Conservation (phyloP, 352 stramenopile genomes). For the Globisporangium nagaii region DNA sequence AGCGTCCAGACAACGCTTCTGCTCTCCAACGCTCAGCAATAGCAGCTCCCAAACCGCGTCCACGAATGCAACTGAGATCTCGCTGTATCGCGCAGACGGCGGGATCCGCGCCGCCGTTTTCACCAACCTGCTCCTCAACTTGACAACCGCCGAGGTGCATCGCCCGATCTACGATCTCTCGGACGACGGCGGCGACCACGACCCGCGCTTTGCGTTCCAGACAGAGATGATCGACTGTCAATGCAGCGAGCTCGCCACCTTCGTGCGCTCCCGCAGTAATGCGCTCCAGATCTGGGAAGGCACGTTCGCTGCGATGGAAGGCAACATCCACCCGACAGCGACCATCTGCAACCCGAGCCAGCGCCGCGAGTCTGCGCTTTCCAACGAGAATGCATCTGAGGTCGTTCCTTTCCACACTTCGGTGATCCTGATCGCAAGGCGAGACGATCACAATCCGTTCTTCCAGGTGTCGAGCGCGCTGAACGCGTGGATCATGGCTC, state of each 20-base stretch:
- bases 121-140: conserved; percentile 43
- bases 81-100: conserved; percentile 20
- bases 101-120: conserved; percentile 29
- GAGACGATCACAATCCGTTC: conserved; percentile 26
- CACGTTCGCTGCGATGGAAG: background rate
- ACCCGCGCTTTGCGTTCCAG: conserved; percentile 23
- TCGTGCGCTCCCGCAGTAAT: background rate
- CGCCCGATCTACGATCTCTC: conserved; percentile 20
- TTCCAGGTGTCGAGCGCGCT: conserved; percentile 17
- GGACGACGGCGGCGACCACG: conserved; percentile 26
- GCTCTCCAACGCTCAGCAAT: too few species aligned
- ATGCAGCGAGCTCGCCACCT: conserved; percentile 8
- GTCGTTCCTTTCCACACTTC: conserved; percentile 6
- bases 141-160: conserved; percentile 20
- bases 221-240: conserved; percentile 13
- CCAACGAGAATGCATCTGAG: background rate
- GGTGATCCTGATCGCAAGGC: conserved; percentile 16
- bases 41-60: too few species aligned
- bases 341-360: background rate
- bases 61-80: conserved; percentile 23
- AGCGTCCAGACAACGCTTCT: conserved; percentile 16
- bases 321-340: too few species aligned
- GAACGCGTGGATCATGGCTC: conserved; percentile 21
- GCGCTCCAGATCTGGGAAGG: background rate
- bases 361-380: conserved; percentile 2